phyloP scores from a whole-genome alignment of 495 filamentous ascomycete genomes.

The Xanthoparmelia taractica region DNA sequence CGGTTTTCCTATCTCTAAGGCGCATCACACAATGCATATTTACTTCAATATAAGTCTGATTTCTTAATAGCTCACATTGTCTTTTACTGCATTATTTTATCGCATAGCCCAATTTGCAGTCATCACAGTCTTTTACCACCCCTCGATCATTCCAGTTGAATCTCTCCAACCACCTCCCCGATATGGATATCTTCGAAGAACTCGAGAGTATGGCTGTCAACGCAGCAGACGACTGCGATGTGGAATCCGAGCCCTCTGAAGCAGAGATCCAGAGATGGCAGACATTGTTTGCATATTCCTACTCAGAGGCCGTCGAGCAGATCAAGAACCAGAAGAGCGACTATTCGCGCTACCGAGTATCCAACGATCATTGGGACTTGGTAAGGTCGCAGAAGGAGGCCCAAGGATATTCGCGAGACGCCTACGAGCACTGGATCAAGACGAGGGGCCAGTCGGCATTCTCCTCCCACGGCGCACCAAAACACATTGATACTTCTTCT shows the following conservation, averaged over 20 bases:
- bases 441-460: not conserved
- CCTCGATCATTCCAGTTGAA: not conserved
- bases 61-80: too few species aligned
- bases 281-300: not conserved
- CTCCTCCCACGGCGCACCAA: not conserved
- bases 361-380: not conserved
- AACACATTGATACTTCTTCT: not conserved
- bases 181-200: constrained; percentile 28
- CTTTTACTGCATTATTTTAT: not conserved
- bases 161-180: not conserved
- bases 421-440: constrained; percentile 15
- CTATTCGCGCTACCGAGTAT: not conserved
- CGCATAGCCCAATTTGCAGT: not conserved
- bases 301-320: not conserved
- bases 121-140: too few species aligned
- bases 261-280: not conserved
- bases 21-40: too few species aligned
- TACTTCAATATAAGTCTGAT: too few species aligned
- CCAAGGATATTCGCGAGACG: constrained; percentile 19
- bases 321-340: not conserved
- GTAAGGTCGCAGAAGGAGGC: constrained; percentile 2
- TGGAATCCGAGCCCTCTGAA: not conserved
- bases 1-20: too few species aligned
- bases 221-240: constrained; percentile 6
- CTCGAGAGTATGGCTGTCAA: constrained; percentile 26